Percentiles rank a stretch among this genome's conserved stretches.
Conservation (phyloP, 1,284 basidiomycete genomes). For the Ceratobasidium sp. region DNA sequence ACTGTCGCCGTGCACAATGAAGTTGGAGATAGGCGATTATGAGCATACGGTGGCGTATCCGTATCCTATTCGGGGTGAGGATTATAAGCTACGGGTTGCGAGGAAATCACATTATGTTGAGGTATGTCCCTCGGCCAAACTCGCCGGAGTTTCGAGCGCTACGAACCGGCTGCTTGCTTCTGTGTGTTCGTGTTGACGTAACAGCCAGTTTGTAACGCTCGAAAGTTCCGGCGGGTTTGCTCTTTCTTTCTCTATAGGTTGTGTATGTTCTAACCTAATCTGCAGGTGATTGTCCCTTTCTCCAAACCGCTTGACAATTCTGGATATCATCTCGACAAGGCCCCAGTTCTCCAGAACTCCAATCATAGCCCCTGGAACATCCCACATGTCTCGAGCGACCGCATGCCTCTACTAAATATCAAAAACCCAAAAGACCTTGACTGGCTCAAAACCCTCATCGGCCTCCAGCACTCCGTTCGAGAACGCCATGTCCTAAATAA, state of each 20-base stretch:
- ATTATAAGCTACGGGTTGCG: slow-evolving; percentile 22
- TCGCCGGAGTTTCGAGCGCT: neutral
- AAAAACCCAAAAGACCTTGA: slow-evolving; percentile 6
- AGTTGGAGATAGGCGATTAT: neutral
- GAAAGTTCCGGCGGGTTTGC: no score
- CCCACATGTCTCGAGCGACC: neutral
- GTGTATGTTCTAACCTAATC: neutral
- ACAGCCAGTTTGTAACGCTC: no score
- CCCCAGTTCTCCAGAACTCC: neutral
- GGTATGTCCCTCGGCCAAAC: neutral
- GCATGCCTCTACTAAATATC: slow-evolving; percentile 3
- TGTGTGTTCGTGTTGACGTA: neutral
- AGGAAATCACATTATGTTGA: slow-evolving; percentile 34
- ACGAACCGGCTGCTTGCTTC: neutral
- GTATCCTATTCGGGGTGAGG: slow-evolving; percentile 8
- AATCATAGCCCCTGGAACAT: slow-evolving; percentile 8
- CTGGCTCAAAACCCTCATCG: slow-evolving; percentile 10
- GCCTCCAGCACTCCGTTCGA: slow-evolving; percentile 8
- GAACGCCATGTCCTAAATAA: neutral
- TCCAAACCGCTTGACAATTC: slow-evolving; percentile 6
- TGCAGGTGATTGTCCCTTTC: slow-evolving; percentile 9
- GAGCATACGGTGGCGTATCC: slow-evolving; percentile 14
- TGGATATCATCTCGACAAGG: neutral
- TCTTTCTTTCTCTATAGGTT: no score
- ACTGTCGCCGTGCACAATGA: slow-evolving; percentile 22